A percentile compares a stretch with the other conserved stretches of the same genome.
Evolutionary conservation across 1,284 basidiomycete genomes (phyloP).

Genomic region (Ustilago shanxiensis): DNA sequence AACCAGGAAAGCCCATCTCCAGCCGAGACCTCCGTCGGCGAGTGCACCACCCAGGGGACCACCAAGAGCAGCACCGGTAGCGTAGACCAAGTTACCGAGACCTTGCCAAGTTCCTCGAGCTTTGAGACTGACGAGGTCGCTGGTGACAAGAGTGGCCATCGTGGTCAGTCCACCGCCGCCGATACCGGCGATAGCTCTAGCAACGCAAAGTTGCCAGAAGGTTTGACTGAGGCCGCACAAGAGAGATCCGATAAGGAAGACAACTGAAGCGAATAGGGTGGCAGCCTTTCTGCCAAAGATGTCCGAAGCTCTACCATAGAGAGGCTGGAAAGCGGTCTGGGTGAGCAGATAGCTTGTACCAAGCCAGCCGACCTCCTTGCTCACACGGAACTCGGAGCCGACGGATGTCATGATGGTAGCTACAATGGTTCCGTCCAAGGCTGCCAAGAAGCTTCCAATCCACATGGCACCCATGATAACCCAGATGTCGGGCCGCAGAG

Average conservation of each 20-base stretch:
- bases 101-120: slow-evolving; percentile 72
- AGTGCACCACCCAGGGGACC: slow-evolving; percentile 63
- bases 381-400: slow-evolving; percentile 68
- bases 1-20: slow-evolving; percentile 68
- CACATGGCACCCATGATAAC: slow-evolving; percentile 69
- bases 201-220: slow-evolving; percentile 66
- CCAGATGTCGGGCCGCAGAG: slow-evolving; percentile 58
- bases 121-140: slow-evolving; percentile 71
- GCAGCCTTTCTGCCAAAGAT: slow-evolving; percentile 69
- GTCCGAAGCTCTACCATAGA: slow-evolving; percentile 67
- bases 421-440: slow-evolving; percentile 67
- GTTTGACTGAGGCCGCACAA: slow-evolving; percentile 66
- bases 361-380: slow-evolving; percentile 66
- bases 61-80: slow-evolving; percentile 69
- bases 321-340: slow-evolving; percentile 68
- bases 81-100: slow-evolving; percentile 69
- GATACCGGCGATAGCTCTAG: slow-evolving; percentile 71
- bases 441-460: slow-evolving; percentile 66
- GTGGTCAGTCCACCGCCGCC: slow-evolving; percentile 72
- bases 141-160: slow-evolving; percentile 71
- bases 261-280: slow-evolving; percentile 65
- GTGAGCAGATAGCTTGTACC: slow-evolving; percentile 68
- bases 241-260: slow-evolving; percentile 65
- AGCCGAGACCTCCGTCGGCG: slow-evolving; percentile 62
- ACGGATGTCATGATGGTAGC: slow-evolving; percentile 65